Conservation (phyloP, 2,329 filamentous ascomycete genomes). For the Sporothrix variecibatus region DNA sequence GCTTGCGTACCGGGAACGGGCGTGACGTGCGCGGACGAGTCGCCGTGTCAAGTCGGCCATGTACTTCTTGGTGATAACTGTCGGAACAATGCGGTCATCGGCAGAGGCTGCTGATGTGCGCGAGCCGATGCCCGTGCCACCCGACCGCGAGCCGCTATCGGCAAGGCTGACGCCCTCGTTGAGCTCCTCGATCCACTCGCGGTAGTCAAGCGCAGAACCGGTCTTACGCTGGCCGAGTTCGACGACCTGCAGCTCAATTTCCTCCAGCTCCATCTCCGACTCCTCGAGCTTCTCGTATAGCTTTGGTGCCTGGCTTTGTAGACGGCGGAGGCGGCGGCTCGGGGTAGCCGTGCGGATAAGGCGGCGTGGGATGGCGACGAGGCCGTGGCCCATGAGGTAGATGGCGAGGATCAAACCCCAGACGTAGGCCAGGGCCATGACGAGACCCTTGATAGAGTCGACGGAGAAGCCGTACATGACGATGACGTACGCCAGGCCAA, state of each 20-base stretch:
- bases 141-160: constrained; percentile 56
- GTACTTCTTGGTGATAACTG: constrained; percentile 89
- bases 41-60: constrained; percentile 85
- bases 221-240: constrained; percentile 81
- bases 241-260: constrained; percentile 76
- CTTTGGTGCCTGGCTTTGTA: constrained; percentile 78
- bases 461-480: constrained; percentile 73
- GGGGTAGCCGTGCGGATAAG: constrained; percentile 80
- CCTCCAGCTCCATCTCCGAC: constrained; percentile 74
- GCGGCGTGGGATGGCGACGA: constrained; percentile 84
- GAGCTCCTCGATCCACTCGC: constrained; percentile 95
- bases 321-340: constrained; percentile 68
- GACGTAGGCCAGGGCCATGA: constrained; percentile 93
- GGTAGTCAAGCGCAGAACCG: constrained; percentile 72
- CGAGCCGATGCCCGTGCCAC: constrained; percentile 33
- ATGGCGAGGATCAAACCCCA: constrained; percentile 92
- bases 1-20: constrained; percentile 76
- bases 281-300: constrained; percentile 88
- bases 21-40: constrained; percentile 78
- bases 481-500: constrained; percentile 82
- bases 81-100: constrained; percentile 61
- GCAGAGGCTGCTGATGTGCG: constrained; percentile 43
- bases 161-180: constrained; percentile 72
- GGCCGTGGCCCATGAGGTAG: constrained; percentile 95
- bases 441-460: constrained; percentile 73